Evolutionary conservation across 768 basidiomycete genomes (phyloP).

Genomic region (Inosperma sp.): DNA sequence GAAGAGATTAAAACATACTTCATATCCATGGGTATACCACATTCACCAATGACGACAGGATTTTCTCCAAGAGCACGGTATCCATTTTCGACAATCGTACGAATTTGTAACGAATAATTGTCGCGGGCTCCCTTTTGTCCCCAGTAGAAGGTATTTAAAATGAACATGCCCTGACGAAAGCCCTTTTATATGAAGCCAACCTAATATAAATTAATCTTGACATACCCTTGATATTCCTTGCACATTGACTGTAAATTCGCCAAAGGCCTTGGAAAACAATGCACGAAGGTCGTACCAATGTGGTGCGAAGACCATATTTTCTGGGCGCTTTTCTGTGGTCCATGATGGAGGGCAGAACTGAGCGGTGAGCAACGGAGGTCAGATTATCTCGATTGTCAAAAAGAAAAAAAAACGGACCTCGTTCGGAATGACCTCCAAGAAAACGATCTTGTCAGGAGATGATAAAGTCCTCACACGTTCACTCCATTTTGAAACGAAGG

Average conservation of each 20-base stretch:
- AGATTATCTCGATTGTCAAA: conserved; percentile 4
- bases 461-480: conserved; percentile 48
- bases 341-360: conserved; percentile 83
- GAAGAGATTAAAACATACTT: conserved; percentile 57
- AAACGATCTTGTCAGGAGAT: conserved; percentile 54
- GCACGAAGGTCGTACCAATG: conserved; percentile 75
- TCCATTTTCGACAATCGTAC: conserved; percentile 67
- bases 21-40: conserved; percentile 95
- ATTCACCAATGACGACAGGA: conserved; percentile 88
- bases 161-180: conserved; percentile 72
- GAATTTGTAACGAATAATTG: conserved; percentile 80
- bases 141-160: conserved; percentile 78
- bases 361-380: neutral
- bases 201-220: neutral
- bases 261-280: conserved; percentile 79
- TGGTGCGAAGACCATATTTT: conserved; percentile 31
- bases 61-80: conserved; percentile 70
- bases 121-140: conserved; percentile 75
- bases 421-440: conserved; percentile 89
- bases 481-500: conserved; percentile 68
- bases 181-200: neutral
- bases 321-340: conserved; percentile 58
- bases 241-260: conserved; percentile 86
- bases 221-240: conserved; percentile 84
- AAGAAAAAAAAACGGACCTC: conserved; percentile 49